Base-by-base conservation (phyloP, 306 rosid species). In the Trifolium fragiferum region DNA sequence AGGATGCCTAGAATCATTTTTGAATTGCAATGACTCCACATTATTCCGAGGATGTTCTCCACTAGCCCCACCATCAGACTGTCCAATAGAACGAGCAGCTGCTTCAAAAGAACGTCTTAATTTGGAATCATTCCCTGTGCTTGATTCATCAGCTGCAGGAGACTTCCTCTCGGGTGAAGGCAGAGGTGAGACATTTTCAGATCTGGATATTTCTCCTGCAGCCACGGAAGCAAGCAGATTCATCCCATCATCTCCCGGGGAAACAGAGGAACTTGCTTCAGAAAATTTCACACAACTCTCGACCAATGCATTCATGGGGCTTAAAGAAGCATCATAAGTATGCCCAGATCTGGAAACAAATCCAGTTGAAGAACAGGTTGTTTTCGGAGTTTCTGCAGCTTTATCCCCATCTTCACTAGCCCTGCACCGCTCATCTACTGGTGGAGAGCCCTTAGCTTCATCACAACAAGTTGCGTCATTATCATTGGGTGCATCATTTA, bases 151-250 rank as follows among this genome's bases (percentile, higher is more conserved):
- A 33, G 72, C 87, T 10, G 78, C 68, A 38, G 86, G 78, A 66
- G 82, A 72, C 74, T 77, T 82, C 77, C 87, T 85, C 66, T 72
- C 89, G 1, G 90, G 92, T 57, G 94, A 86, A 69, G 63, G 84
- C 11, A 66, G 19, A 1, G 96, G 95, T 30, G 93, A 82, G 20
- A 78, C 86, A 72, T 74, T 70, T 61, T 72, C 89, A 63, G 97
- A 90, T 84, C 90, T 86, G 16, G 92, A 84, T 49, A 90, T 89
- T 77, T 87, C 97, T 30, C 88, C 96, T 9, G 97, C 95, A 44
- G 96, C 98, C 62, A 93, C 98, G 74, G 88, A 82, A 54, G 97
- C 98, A 15, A 90, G 97, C 49, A 93, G 81, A 81, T 90, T 89
- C 92, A 90, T 93, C 23, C 98, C 98, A 76, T 93, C 91, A 76